Evolutionary conservation across 2,329 filamentous ascomycete species (phyloP).

Genomic region (Stylonectria norvegica): DNA sequence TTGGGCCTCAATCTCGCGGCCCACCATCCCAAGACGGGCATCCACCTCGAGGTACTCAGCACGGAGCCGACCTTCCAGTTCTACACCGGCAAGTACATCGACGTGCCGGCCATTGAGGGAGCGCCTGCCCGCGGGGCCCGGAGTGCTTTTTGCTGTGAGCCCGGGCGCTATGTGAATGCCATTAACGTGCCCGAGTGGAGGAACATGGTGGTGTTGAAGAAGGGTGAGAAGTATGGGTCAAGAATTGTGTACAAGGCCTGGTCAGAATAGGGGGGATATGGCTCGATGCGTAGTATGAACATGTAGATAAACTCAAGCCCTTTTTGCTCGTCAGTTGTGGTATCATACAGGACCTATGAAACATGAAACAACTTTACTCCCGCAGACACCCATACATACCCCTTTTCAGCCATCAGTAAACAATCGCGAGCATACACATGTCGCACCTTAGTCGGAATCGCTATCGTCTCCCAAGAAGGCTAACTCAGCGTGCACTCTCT

Average conservation of each 20-base stretch:
- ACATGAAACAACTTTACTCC: slow-evolving; percentile 5
- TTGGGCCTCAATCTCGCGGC: slow-evolving; percentile 68
- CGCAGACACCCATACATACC: not conserved
- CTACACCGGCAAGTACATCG: slow-evolving; percentile 84
- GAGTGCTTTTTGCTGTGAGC: slow-evolving; percentile 87
- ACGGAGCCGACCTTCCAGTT: slow-evolving; percentile 97
- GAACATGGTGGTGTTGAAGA: slow-evolving; percentile 74
- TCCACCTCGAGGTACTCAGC: slow-evolving; percentile 83
- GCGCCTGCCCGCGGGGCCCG: slow-evolving; percentile 63
- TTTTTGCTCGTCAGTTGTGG: slow-evolving; percentile 1
- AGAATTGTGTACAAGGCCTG: slow-evolving; percentile 82
- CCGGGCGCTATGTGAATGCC: slow-evolving; percentile 86
- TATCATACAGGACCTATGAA: slow-evolving; percentile 7
- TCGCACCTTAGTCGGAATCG: slow-evolving; percentile 51
- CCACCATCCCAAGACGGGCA: slow-evolving; percentile 66
- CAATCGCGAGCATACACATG: slow-evolving; percentile 1
- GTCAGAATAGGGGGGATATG: slow-evolving; percentile 63
- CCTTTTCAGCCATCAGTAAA: slow-evolving; percentile 3
- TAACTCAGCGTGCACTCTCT: slow-evolving; percentile 49
- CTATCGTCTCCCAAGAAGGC: slow-evolving; percentile 68
- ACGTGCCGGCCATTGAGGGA: slow-evolving; percentile 66
- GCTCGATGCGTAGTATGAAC: too few species aligned
- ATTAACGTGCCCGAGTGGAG: slow-evolving; percentile 79
- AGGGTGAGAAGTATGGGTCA: slow-evolving; percentile 77
- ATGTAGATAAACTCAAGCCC: not conserved